Base-by-base conservation (phyloP, 176 grass and related monocot genomes). In the Avena eriantha region DNA sequence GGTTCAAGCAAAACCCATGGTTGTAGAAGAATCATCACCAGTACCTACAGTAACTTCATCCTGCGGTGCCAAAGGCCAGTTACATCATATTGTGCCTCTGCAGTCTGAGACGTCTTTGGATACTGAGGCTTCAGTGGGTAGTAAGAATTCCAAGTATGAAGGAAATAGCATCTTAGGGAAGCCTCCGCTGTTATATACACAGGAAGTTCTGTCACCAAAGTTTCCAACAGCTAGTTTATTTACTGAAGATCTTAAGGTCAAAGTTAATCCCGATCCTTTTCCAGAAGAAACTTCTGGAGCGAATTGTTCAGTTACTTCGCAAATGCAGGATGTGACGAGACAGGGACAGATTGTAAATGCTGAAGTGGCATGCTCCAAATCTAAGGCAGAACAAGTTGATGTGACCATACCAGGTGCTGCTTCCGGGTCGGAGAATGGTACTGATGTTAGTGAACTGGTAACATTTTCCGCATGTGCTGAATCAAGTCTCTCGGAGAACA, bases 161-260 rank as follows among this genome's bases (percentile, higher is more conserved):
- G n/a, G 61, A 5, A 39, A 70, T 77, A 80, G 76, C 53, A 87
- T 87, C 68, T 80, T 91, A 63, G 81, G 81, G 82, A 87, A 88
- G 69, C 80, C 83, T 69, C 77, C 88, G 5, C 7, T 81, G 29
- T 74, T 84, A 55, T 71, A 78, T 82, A 16, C 55, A 73, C 73
- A 80, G 76, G 80, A 90, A 87, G 83, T 53, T 33, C n/a, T 54
- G 66, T 10, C 34, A 66, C 9, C 80, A 80, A 87, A 91, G 54
- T 66, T 36, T 77, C 21, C 23, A 58, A 15, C 26, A 80, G 77
- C 68, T 81, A 74, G 7, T 76, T 67, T 72, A 80, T 60, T 46
- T 19, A 23, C 29, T 43, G 75, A 87, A 67, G 55, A 46, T 66
- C 35, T 55, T 79, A 69, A 64, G 53, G 79, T 36, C 17, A 86